phyloP scores from a whole-genome alignment of 768 basidiomycete species.

The Trametes elegans region DNA sequence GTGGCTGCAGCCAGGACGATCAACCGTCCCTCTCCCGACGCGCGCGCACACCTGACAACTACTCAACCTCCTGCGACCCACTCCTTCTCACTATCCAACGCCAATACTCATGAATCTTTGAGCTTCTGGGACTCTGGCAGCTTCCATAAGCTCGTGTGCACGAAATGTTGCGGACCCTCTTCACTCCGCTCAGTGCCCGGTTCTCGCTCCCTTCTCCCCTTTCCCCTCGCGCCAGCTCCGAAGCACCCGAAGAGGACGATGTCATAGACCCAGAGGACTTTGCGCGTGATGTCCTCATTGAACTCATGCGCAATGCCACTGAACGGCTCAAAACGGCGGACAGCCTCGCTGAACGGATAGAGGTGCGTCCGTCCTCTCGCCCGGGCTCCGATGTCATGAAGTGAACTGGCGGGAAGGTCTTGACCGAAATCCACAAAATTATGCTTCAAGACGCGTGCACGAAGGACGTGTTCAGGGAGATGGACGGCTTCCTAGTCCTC shows the following conservation, averaged over 20 bases:
- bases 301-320: constrained; percentile 67
- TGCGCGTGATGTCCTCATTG: constrained; percentile 67
- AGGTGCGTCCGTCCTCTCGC: constrained; percentile 43
- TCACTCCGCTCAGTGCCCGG: constrained; percentile 35
- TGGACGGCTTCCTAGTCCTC: constrained; percentile 77
- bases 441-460: constrained; percentile 64
- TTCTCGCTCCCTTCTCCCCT: constrained; percentile 27
- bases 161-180: constrained; percentile 33
- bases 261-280: constrained; percentile 63
- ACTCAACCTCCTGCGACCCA: not conserved
- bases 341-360: constrained; percentile 42
- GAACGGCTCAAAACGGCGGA: constrained; percentile 66
- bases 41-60: not conserved
- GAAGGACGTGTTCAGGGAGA: constrained; percentile 75
- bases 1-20: constrained; percentile 9
- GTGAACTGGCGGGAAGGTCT: constrained; percentile 40
- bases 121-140: constrained; percentile 16
- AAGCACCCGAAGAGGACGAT: constrained; percentile 21
- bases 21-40: not conserved
- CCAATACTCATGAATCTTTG: constrained; percentile 10
- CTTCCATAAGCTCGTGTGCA: not conserved
- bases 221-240: constrained; percentile 2
- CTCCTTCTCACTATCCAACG: not conserved
- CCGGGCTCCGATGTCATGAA: not conserved
- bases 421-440: constrained; percentile 65